Conservation (phyloP, 2,329 filamentous ascomycete species). For the Ilyonectria sp. region DNA sequence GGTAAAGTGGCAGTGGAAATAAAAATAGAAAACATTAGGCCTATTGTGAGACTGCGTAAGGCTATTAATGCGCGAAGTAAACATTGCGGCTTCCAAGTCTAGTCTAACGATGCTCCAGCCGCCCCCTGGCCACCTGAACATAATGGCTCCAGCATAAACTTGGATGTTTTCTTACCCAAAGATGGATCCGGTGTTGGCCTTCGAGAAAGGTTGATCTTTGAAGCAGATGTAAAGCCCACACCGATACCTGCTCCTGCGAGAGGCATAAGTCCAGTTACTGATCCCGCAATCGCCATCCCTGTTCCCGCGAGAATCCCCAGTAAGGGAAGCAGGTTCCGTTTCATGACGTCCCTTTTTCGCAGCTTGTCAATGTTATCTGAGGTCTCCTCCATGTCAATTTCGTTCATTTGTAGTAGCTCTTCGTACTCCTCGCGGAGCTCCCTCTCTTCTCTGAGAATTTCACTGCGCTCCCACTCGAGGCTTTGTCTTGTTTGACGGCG, state of each 20-base stretch:
- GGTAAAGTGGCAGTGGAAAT: too few species aligned
- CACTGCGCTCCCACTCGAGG: not conserved
- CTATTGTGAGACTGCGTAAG: too few species aligned
- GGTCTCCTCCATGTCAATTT: not conserved
- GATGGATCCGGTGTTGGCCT: too few species aligned
- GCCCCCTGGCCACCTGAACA: too few species aligned
- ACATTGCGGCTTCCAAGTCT: too few species aligned
- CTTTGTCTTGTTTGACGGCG: not conserved
- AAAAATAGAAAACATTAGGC: too few species aligned
- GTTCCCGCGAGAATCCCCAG: constrained; percentile 2
- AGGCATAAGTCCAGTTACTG: not conserved
- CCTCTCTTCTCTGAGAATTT: not conserved
- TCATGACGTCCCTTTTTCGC: constrained; percentile 14
- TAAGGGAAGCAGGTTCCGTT: constrained; percentile 7
- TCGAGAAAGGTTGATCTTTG: not conserved
- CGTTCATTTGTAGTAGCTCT: not conserved
- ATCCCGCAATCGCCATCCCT: constrained; percentile 6
- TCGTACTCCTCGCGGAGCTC: constrained; percentile 9
- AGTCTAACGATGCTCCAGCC: too few species aligned
- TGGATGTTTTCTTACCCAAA: too few species aligned
- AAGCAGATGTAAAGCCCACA: not conserved
- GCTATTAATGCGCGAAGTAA: too few species aligned
- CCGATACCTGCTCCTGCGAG: not conserved
- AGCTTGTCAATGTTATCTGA: not conserved
- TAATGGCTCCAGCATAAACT: too few species aligned